Percentiles rank a stretch among this genome's conserved stretches.
phyloP scores from a whole-genome alignment of 2,329 filamentous ascomycete genomes.

The Colletotrichum liriopes region DNA sequence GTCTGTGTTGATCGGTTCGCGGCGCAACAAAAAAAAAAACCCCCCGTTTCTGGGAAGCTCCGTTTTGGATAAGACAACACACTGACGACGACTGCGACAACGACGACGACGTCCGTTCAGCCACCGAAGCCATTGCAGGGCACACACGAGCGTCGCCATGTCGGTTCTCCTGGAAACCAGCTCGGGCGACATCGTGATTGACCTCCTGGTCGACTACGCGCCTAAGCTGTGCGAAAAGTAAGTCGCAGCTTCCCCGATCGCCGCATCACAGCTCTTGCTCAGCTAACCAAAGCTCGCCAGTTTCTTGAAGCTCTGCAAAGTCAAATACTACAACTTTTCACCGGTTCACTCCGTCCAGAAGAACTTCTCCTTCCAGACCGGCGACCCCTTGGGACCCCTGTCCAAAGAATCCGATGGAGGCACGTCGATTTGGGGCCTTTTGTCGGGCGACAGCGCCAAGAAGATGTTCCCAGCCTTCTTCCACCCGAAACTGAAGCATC shows the following conservation, averaged over 20 bases:
- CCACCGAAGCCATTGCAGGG: background rate
- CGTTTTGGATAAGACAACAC: background rate
- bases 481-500: conserved; percentile 89
- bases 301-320: conserved; percentile 98
- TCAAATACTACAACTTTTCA: conserved; percentile 99
- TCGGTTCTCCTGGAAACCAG: conserved; percentile 95
- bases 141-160: conserved; percentile 67
- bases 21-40: background rate
- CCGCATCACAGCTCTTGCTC: conserved; percentile 43
- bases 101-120: background rate
- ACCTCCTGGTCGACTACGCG: conserved; percentile 89
- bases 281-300: conserved; percentile 75
- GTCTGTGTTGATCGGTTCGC: conserved; percentile 16
- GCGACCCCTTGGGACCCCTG: conserved; percentile 91
- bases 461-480: conserved; percentile 89
- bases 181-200: conserved; percentile 93
- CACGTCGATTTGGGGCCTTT: conserved; percentile 90
- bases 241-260: conserved; percentile 56
- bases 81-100: background rate
- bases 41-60: conserved; percentile 18
- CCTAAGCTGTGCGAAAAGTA: conserved; percentile 97
- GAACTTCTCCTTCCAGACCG: conserved; percentile 96
- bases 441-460: conserved; percentile 77
- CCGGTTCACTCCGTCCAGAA: conserved; percentile 94
- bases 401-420: conserved; percentile 91